Conservation (phyloP, 2,329 filamentous ascomycete species). For the Hypoxylon rubiginosum region DNA sequence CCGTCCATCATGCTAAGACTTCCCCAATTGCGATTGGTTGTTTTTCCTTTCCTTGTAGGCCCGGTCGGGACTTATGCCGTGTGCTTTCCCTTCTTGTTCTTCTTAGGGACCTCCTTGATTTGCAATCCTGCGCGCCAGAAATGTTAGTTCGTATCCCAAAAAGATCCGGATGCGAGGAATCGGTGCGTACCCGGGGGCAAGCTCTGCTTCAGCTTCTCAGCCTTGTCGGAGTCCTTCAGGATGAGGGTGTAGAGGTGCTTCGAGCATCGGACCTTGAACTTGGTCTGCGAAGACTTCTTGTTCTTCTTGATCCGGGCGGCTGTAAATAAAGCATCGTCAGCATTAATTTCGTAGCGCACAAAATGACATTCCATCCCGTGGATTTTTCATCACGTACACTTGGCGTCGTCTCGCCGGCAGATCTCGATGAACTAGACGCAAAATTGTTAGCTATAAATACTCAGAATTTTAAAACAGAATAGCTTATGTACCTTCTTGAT, state of each 20-base stretch:
- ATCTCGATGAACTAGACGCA: conserved; percentile 95
- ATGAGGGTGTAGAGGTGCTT: conserved; percentile 97
- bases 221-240: conserved; percentile 99
- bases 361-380: conserved; percentile 1
- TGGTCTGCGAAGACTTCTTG: conserved; percentile 90
- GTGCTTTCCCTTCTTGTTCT: conserved; percentile 64
- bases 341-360: conserved; percentile 29
- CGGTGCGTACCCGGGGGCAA: conserved; percentile 89
- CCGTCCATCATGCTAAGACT: conserved; percentile 38
- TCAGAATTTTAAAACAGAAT: conserved; percentile 6
- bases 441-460: conserved; percentile 49
- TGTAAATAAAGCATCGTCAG: conserved; percentile 58
- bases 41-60: conserved; percentile 34
- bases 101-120: conserved; percentile 68
- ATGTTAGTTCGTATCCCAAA: conserved; percentile 41
- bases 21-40: conserved; percentile 31
- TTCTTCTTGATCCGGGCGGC: conserved; percentile 97
- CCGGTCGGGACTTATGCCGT: conserved; percentile 37
- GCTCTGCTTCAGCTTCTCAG: conserved; percentile 99
- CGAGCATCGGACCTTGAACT: conserved; percentile 99
- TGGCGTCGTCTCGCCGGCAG: conserved; percentile 99
- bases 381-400: conserved; percentile 77
- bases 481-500: conserved; percentile 81
- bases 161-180: background rate
- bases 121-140: conserved; percentile 58